phyloP scores from a whole-genome alignment of 148 eudicot species.

The Vaccinium macrocarpon region DNA sequence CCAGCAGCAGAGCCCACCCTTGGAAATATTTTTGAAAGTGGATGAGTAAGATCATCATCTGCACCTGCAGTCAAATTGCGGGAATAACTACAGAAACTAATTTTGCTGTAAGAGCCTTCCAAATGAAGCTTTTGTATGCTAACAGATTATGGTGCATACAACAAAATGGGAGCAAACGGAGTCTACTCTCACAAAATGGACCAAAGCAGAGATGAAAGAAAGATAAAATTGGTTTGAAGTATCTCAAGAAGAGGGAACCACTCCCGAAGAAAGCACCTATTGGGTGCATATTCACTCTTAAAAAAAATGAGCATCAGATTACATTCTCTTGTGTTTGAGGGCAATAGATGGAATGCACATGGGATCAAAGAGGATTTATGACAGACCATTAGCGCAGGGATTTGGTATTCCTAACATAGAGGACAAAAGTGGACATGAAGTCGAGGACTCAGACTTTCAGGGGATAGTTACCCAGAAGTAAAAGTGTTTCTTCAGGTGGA shows the following conservation, averaged over 20 bases:
- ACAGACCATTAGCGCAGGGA: neutral
- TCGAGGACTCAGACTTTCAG: neutral
- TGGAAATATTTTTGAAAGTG: conserved; percentile 75
- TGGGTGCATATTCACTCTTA: neutral
- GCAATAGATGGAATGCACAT: neutral
- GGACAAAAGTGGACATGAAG: neutral
- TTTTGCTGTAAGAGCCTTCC: neutral
- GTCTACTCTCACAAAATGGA: conserved; percentile 3
- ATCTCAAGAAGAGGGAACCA: neutral
- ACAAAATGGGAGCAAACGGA: neutral
- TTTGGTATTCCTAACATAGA: neutral
- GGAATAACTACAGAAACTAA: conserved; percentile 4
- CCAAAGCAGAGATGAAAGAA: neutral
- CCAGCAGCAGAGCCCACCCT: conserved; percentile 61
- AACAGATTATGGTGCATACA: neutral
- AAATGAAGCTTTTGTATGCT: neutral
- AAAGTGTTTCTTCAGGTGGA: neutral
- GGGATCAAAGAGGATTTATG: neutral
- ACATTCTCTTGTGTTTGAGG: neutral
- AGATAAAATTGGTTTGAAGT: neutral
- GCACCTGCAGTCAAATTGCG: conserved; percentile 48
- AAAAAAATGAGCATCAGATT: neutral
- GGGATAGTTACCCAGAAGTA: neutral
- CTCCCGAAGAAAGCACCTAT: neutral
- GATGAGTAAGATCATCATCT: conserved; percentile 89